Evolutionary conservation across 2,329 filamentous ascomycete species (phyloP), one percentile per base, ranked within the genome.

Genomic region (Tolypocladium guangdongense): DNA sequence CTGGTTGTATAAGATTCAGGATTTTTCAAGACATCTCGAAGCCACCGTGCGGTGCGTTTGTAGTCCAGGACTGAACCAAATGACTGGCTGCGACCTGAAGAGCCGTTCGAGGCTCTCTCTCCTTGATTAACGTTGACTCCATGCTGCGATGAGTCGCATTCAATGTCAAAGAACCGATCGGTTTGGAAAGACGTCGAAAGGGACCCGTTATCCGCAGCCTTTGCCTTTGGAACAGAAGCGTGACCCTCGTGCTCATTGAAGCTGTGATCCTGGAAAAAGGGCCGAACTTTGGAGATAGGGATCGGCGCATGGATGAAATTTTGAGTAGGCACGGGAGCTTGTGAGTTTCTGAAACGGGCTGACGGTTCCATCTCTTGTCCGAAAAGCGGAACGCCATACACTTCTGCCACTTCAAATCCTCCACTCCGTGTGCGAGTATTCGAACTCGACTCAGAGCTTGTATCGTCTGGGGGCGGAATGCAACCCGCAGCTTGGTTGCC

Each of bases 1-100:
- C 55, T 64, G 16, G 65, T 53, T 8, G 55, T 56, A 22, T 64
- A 60, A 2, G 60, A 36, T 7, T 64, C 63, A 7, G 61, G 62
- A 39, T 60, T 54, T n/a, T 51, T 60, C n/a, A 68, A 51, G 11
- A 71, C 54, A 18, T 62, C 62, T 24, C 62, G 64, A 10, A 71
- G 57, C 70, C 68, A 72, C 30, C 64, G 57, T 10, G 61, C 57
- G 12, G 68, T 68, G 30, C 66, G 62, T 24, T 59, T 63, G 52
- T 68, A 68, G 53, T 70, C 62, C 18, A 70, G 52, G 1, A 68
- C 52, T 12, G 66, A 64, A 32, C 58, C 57, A 8, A 62, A 56
- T 18, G 67, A 64, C 7, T 54, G 62, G 33, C 58, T 63, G 20
- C 62, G 59, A 10, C 52, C 49, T 24, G 62, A 56, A 18, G 43